A percentile compares a stretch with the other conserved stretches of the same genome.
phyloP scores from a whole-genome alignment of 345 rosid species.

The Linum lewisii region DNA sequence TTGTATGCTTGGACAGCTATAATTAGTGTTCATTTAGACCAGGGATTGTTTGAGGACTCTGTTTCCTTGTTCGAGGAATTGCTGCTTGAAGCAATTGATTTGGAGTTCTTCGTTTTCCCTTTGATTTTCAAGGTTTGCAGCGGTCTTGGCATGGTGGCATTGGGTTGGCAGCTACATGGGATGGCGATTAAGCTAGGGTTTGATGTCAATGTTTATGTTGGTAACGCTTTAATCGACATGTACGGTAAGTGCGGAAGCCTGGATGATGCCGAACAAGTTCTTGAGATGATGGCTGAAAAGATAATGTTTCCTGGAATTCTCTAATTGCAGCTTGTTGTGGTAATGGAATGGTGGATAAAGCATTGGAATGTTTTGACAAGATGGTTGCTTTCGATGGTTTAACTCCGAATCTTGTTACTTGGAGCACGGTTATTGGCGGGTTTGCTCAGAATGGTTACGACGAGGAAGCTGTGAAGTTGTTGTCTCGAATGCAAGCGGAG shows the following conservation, averaged over 20 bases:
- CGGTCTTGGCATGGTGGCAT: constrained; percentile 9
- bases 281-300: constrained; percentile 9
- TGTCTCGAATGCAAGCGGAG: constrained; percentile 35
- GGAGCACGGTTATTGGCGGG: constrained; percentile 59
- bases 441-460: constrained; percentile 39
- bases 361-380: constrained; percentile 27
- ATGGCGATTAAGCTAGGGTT: constrained; percentile 14
- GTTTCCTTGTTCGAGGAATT: constrained; percentile 10
- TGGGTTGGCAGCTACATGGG: constrained; percentile 19
- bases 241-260: constrained; percentile 20
- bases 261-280: constrained; percentile 15
- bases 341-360: constrained; percentile 20
- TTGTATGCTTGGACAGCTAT: constrained; percentile 18
- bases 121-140: constrained; percentile 14
- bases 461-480: constrained; percentile 29
- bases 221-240: constrained; percentile 23
- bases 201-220: constrained; percentile 14
- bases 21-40: constrained; percentile 8
- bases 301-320: constrained; percentile 23
- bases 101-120: constrained; percentile 20
- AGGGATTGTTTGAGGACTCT: constrained; percentile 15
- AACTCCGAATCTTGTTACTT: constrained; percentile 43
- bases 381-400: constrained; percentile 22
- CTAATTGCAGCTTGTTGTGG: constrained; percentile 17
- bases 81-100: constrained; percentile 6